phyloP scores from a whole-genome alignment of 257 asterid genomes.

The Solanum infundibuliforme region DNA sequence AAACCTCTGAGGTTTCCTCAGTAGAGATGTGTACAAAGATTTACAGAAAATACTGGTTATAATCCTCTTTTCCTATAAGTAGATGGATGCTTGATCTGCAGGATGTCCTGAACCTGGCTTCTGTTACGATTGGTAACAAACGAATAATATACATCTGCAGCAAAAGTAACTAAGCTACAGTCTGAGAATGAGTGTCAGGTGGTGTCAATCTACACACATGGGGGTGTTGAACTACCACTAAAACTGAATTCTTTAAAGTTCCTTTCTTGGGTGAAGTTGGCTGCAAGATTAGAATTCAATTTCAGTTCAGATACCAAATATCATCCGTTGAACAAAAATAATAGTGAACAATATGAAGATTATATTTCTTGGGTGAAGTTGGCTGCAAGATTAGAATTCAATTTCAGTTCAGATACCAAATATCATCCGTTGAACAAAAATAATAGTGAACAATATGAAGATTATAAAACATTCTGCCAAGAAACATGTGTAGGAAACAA shows the following conservation, averaged over 20 bases:
- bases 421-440: neutral
- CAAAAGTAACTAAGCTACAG: neutral
- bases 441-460: neutral
- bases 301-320: neutral
- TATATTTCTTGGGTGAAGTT: conserved; percentile 23
- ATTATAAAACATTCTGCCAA: neutral
- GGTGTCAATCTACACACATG: conserved; percentile 16
- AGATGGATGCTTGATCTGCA: neutral
- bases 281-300: conserved; percentile 20
- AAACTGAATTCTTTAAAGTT: conserved; percentile 35
- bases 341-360: neutral
- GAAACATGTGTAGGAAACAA: neutral
- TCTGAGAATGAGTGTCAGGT: conserved; percentile 3
- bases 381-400: conserved; percentile 34
- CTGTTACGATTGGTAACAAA: neutral
- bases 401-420: neutral
- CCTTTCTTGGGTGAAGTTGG: conserved; percentile 43
- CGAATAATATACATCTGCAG: neutral
- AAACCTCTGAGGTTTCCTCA: neutral
- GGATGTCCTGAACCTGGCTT: neutral
- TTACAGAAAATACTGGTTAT: neutral
- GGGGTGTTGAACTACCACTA: conserved; percentile 79
- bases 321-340: neutral
- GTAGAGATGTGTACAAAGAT: neutral
- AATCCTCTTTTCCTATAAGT: neutral